These are phyloP conservation scores for Cladosporium oxysporum DNA, from an alignment of 2,329 filamentous ascomycete genomes.

Conservation along the genomic window DNA sequence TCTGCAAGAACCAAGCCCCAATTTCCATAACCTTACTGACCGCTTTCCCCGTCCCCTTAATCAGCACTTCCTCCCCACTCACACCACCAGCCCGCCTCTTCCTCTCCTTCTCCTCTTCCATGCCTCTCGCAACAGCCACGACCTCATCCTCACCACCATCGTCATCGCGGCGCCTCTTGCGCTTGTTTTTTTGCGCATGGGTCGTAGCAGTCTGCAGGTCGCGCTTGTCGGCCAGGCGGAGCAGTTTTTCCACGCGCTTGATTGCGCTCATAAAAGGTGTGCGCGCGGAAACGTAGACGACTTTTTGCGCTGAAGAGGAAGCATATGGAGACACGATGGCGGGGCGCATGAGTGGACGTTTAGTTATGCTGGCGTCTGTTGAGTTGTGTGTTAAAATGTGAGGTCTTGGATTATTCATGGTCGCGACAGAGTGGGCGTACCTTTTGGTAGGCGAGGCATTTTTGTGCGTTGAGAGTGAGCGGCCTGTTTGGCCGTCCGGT, in stretches of 20 bases:
- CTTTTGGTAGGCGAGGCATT: constrained; percentile 28
- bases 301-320: constrained; percentile 51
- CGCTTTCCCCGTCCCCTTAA: constrained; percentile 67
- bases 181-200: constrained; percentile 32
- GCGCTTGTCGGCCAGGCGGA: constrained; percentile 58
- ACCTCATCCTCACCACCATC: constrained; percentile 30
- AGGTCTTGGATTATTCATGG: background rate
- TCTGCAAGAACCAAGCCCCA: constrained; percentile 65
- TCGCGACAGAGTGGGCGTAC: constrained; percentile 13
- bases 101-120: constrained; percentile 30
- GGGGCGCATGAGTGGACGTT: constrained; percentile 61
- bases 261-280: constrained; percentile 70
- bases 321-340: constrained; percentile 57
- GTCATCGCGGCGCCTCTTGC: constrained; percentile 20
- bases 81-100: constrained; percentile 34
- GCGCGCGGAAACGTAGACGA: constrained; percentile 65
- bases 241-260: constrained; percentile 64
- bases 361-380: constrained; percentile 52
- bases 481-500: background rate
- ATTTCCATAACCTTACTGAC: constrained; percentile 64
- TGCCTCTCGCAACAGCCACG: constrained; percentile 41
- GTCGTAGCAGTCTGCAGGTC: constrained; percentile 43
- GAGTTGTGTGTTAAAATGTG: background rate
- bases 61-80: constrained; percentile 54
- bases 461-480: constrained; percentile 21